phyloP scores from a whole-genome alignment of 495 filamentous ascomycete genomes.

The Monascus purpureus region DNA sequence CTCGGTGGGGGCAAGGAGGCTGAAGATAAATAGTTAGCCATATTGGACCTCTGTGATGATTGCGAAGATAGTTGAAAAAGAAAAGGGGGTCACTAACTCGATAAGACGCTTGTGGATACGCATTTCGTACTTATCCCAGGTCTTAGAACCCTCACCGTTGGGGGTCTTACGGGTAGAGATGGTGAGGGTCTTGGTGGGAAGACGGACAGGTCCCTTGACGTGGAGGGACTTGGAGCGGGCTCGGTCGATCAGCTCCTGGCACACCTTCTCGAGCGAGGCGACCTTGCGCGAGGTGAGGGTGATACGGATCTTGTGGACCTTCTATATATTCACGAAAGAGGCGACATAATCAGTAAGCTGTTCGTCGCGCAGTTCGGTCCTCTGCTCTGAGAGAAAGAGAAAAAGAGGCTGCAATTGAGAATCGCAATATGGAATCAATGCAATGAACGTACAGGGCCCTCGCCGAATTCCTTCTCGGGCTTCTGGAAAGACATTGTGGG shows the following conservation, averaged over 20 bases:
- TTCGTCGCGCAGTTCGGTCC: no score
- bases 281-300: conserved; percentile 92
- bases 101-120: conserved; percentile 98
- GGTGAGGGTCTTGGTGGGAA: conserved; percentile 94
- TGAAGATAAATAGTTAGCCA: conserved; percentile 18
- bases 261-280: conserved; percentile 92
- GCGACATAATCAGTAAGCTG: conserved; percentile 5
- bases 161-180: conserved; percentile 94
- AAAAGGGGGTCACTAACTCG: conserved; percentile 45
- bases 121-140: conserved; percentile 99
- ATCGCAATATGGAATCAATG: background rate
- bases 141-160: conserved; percentile 99
- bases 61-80: no score
- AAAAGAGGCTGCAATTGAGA: no score
- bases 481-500: conserved; percentile 89
- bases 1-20: conserved; percentile 93
- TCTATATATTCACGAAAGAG: conserved; percentile 31
- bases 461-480: conserved; percentile 86
- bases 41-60: no score
- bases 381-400: no score
- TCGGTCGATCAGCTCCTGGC: conserved; percentile 93
- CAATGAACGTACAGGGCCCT: conserved; percentile 49
- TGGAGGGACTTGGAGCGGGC: conserved; percentile 97
- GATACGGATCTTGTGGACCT: conserved; percentile 98
- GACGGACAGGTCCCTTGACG: conserved; percentile 96